Percentiles rank a stretch among this genome's conserved stretches.
Conservation (phyloP, 495 filamentous ascomycete species). For the Aspergillus carlsbadensis region DNA sequence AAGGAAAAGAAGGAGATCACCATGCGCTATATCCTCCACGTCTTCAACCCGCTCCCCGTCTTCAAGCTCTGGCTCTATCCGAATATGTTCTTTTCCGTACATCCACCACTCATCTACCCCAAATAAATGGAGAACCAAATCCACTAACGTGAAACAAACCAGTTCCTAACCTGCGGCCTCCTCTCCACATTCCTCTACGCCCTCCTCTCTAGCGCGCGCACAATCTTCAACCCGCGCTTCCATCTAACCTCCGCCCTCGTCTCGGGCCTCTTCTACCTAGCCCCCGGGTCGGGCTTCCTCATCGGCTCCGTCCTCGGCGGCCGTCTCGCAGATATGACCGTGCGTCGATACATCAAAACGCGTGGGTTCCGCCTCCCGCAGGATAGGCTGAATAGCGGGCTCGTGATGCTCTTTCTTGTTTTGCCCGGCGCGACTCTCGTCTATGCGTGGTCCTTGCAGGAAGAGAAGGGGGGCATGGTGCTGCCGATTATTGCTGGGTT, state of each 20-base stretch:
- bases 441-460: slow-evolving; percentile 70
- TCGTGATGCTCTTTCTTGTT: slow-evolving; percentile 59
- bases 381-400: slow-evolving; percentile 65
- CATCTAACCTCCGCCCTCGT: slow-evolving; percentile 65
- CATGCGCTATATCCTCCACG: slow-evolving; percentile 13
- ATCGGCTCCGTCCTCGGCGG: slow-evolving; percentile 69
- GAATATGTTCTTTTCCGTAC: slow-evolving; percentile 42
- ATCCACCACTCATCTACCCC: slow-evolving; percentile 1
- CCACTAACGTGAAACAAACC: neutral
- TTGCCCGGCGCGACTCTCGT: slow-evolving; percentile 64
- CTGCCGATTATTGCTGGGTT: slow-evolving; percentile 70
- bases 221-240: slow-evolving; percentile 73
- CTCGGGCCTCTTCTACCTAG: slow-evolving; percentile 73
- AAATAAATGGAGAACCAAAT: no score
- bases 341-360: slow-evolving; percentile 59
- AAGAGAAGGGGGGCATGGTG: slow-evolving; percentile 61
- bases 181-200: slow-evolving; percentile 72
- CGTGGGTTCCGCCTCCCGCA: slow-evolving; percentile 65
- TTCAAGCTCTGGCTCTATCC: slow-evolving; percentile 38
- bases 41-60: slow-evolving; percentile 42
- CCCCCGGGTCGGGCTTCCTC: slow-evolving; percentile 69
- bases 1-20: slow-evolving; percentile 1
- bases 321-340: slow-evolving; percentile 63
- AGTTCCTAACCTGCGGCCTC: slow-evolving; percentile 59
- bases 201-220: slow-evolving; percentile 69